Conservation (phyloP, 495 filamentous ascomycete genomes). For the Penicillium antarcticum region DNA sequence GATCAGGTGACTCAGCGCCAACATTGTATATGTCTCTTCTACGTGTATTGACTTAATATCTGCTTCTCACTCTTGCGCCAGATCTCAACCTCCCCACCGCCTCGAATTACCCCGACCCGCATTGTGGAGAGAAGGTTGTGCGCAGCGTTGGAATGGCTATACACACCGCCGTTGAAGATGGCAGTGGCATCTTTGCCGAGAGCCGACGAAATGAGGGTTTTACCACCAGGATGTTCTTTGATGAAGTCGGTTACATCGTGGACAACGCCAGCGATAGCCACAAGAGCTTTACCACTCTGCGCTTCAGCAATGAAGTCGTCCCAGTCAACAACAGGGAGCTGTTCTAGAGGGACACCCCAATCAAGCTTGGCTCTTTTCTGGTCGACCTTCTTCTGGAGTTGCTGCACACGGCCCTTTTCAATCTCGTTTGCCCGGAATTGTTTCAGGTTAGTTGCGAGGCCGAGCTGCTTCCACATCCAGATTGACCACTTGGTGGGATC, state of each 20-base stretch:
- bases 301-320: conserved; percentile 79
- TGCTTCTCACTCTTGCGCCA: conserved; percentile 44
- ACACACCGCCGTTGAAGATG: conserved; percentile 94
- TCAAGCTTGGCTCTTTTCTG: conserved; percentile 79
- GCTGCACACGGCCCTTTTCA: conserved; percentile 89
- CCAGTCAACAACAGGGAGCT: conserved; percentile 87
- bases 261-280: conserved; percentile 83
- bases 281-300: conserved; percentile 72
- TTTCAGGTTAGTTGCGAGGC: conserved; percentile 85
- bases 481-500: conserved; percentile 95
- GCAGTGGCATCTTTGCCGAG: conserved; percentile 91
- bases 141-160: conserved; percentile 86
- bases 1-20: background rate
- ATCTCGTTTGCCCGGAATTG: conserved; percentile 91
- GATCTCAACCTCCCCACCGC: conserved; percentile 91
- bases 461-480: conserved; percentile 83
- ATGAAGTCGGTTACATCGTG: conserved; percentile 87
- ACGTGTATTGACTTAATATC: no score
- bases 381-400: conserved; percentile 93
- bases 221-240: conserved; percentile 86
- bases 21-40: background rate
- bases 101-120: conserved; percentile 84
- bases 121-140: conserved; percentile 90
- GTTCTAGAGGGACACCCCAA: conserved; percentile 85
- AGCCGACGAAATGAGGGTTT: conserved; percentile 75